Evolutionary conservation across 768 basidiomycete species (phyloP), one percentile per base, ranked within the genome.

Genomic region (Phanerochaete carnosa): DNA sequence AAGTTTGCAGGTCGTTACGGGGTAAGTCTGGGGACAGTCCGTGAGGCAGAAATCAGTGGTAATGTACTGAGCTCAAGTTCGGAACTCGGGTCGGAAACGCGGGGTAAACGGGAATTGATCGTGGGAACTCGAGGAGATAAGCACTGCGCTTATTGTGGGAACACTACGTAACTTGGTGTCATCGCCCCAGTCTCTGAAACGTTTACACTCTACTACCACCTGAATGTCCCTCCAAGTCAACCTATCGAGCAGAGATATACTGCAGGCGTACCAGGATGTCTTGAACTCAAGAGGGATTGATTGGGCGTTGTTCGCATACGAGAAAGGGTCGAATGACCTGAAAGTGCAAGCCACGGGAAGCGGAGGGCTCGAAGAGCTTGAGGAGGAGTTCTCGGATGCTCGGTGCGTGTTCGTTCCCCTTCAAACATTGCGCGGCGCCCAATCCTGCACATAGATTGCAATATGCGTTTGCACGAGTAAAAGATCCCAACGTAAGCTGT

Each of bases 361-460:
- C 58, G 91, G 89, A n/a, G 93, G 94, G 1, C 80, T 98, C 12
- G 90, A 95, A 65, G 94, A 94, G 67, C 77, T 98, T 2, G 85
- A 92, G 69, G 95, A 98, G 67, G 95, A 96, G 75, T 98, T 98
- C 74, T 92, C 88, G 45, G 95, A 98, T 72, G 95, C 94, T 60
- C 81, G 90, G 93, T 92, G 62, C 46, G 87, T 29, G 22, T 4
- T 19, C 28, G 55, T 62, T 23, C 61, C 62, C 55, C 29, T 23
- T 26, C 3, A 25, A 58, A 62, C 66, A 37, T n/a, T 39, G 58
- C 58, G 49, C 60, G 64, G n/a, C 60, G 65, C 57, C 52, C 26
- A 6, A 55, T 15, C 6, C 13, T 1, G 26, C 9, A 45, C 16
- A 5, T 65, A 96, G 95, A 68, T 94, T 98, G 35, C 95, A 97